phyloP scores from a whole-genome alignment of 192 early-diverging fungal genomes.

The Rhizophagus prolifer region DNA sequence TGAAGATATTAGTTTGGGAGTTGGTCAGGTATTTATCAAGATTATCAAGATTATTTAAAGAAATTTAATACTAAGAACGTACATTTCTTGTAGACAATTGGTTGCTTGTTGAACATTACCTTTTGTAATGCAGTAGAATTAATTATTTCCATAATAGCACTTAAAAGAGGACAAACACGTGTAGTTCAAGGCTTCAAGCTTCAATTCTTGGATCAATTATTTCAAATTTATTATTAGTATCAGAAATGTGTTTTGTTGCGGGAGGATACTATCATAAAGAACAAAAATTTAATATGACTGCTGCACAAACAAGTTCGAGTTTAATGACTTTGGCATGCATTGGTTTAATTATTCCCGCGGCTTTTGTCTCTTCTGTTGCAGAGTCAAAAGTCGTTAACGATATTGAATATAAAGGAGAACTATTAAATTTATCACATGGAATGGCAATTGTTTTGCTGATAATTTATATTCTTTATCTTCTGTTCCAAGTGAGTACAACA shows the following conservation, averaged over 20 bases:
- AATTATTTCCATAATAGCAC: constrained; percentile 81
- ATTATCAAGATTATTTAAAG: too few relatives aligned
- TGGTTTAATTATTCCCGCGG: constrained; percentile 66
- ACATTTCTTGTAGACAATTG: not conserved
- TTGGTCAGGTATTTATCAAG: constrained; percentile 43
- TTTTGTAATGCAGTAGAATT: constrained; percentile 87
- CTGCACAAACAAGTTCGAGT: constrained; percentile 70
- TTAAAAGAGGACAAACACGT: constrained; percentile 69
- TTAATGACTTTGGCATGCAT: constrained; percentile 64
- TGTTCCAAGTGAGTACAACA: too few relatives aligned
- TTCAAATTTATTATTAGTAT: constrained; percentile 79
- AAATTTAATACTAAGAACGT: not conserved
- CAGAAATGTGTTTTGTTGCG: constrained; percentile 81
- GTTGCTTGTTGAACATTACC: constrained; percentile 66
- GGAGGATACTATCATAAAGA: constrained; percentile 75
- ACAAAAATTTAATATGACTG: constrained; percentile 67
- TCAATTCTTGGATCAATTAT: constrained; percentile 88
- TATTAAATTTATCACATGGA: constrained; percentile 61
- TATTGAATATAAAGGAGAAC: constrained; percentile 4
- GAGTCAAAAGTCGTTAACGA: too few relatives aligned
- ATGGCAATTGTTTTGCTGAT: constrained; percentile 68
- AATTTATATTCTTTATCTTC: constrained; percentile 43
- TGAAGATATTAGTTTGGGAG: constrained; percentile 41
- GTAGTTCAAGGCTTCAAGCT: constrained; percentile 89
- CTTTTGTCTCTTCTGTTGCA: constrained; percentile 37